Base-by-base conservation (phyloP, 805 yeast genomes). In the Metschnikowia proteae region DNA sequence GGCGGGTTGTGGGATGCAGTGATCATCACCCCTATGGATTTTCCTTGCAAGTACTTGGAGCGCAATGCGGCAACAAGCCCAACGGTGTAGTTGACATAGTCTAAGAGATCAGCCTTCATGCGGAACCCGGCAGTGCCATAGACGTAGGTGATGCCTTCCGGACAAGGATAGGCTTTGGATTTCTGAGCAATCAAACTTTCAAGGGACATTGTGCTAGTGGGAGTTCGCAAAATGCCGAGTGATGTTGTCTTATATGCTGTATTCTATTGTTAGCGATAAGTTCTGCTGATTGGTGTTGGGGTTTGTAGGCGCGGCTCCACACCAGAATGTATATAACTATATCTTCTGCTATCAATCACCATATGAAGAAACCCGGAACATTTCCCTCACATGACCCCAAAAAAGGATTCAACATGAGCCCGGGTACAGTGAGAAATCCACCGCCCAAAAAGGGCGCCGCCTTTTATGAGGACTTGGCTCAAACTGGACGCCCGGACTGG, bases 61-160 rank as follows among this genome's bases (percentile, higher is more conserved):
- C 99, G 76, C 53, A 94, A 70, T 1, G 83, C 72, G 0, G 99
- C 97, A 27, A 91, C 64, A 17, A 90, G 72, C 2, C 97, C 96
- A 13, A 86, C 89, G 5, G 92, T 59, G 65, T 81, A 88, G 66
- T 88, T 86, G 30, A 91, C 92, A 13, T 89, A 83, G 62, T 88
- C 96, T 55, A 92, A 70, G 13, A 75, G 66, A 22, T 68, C 62
- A 1, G 96, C 91, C 42, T 80, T 71, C 70, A 84, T 83, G 50
- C 99, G 80, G 70, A 94, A 94, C 6, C 99, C 99, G 1, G 99
- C 99, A 0, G 99, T 94, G n/a, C 99, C 99, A 60, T 94, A 94
- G 13, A 80, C 68, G 61, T 81, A 84, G 9, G 45, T 50, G 36
- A 61, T 47, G 35, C 53, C 54, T 22, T 57, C 62, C 3, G 84